Base-by-base conservation (phyloP, 2,329 filamentous ascomycete genomes). In the Purpureocillium takamizusanense region DNA sequence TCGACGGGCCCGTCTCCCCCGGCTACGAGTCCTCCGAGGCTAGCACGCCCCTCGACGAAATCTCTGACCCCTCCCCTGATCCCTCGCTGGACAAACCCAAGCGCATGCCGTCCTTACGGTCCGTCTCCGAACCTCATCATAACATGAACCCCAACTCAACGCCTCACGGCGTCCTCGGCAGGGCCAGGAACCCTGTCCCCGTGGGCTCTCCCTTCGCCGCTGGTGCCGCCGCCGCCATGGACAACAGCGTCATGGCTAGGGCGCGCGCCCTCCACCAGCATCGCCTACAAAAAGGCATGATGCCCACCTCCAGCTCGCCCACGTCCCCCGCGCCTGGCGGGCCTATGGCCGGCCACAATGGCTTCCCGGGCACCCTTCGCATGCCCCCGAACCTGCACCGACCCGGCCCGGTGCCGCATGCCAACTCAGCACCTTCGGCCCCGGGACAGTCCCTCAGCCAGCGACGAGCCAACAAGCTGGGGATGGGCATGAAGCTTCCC, bases 81-180 rank as follows among this genome's bases (percentile, higher is more conserved):
- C 65, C 30, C 7, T 14, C 35, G 2, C 17, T 16, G 14, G 56
- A 60, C 40, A 43, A 49, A 29, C 65, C 68, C 39, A 66, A 73
- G 56, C 62, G 78, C 57, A 53, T 80, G 41, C 70, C 77, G 15
- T 76, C 76, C 5, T 58, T 79, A 31, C 74, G 78, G 49, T 74
- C 76, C 34, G 60, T 74, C 15, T 78, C 79, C 38, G 75, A 81
- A 36, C 65, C 78, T 15, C 64, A 25, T 10, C 21, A 69, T 46
- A 67, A 64, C 39, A 88, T 94, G 78, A 86, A 77, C 40, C 66
- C 83, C 7, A 88, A 80, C n/a, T 95, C 88, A n/a, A 92, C 83
- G 21, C 81, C 86, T 31, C 68, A 89, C 4, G 87, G 87, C 31
- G 75, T 85, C 41, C 66, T 95, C 52, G 87, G 81, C 59, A 76